These are phyloP conservation scores for Allium sativum DNA, from an alignment of 106 monocot species.

Conservation along the genomic window DNA sequence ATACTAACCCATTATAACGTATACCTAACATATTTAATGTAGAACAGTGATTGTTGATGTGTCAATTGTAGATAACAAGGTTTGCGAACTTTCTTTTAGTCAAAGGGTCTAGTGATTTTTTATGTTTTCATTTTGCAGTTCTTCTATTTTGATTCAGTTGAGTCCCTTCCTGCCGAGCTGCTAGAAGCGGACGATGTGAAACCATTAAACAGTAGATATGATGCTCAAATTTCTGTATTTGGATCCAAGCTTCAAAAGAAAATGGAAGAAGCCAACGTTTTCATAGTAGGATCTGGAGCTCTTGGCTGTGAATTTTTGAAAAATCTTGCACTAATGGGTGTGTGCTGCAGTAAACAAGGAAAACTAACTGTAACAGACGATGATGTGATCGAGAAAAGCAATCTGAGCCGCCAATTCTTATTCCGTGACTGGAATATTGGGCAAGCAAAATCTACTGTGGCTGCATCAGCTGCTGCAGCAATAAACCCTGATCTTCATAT, in stretches of 20 bases:
- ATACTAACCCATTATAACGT: too few species aligned
- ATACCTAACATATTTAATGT: too few species aligned
- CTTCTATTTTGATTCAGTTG: conserved; percentile 68
- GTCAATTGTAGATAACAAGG: too few species aligned
- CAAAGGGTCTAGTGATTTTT: too few species aligned
- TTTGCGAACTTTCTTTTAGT: too few species aligned
- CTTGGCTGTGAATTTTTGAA: conserved; percentile 95
- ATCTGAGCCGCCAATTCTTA: conserved; percentile 89
- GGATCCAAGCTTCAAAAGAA: conserved; percentile 66
- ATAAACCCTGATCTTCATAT: conserved; percentile 69
- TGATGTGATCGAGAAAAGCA: conserved; percentile 98
- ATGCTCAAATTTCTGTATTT: conserved; percentile 61
- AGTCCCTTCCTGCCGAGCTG: conserved; percentile 49
- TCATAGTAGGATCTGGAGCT: conserved; percentile 82
- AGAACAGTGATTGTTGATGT: too few species aligned
- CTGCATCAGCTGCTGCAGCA: conserved; percentile 51
- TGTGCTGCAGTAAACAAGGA: conserved; percentile 62
- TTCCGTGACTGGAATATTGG: conserved; percentile 98
- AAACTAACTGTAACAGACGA: conserved; percentile 87
- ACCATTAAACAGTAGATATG: conserved; percentile 47
- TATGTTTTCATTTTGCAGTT: conserved; percentile 25
- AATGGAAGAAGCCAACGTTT: conserved; percentile 71
- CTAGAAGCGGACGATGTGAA: conserved; percentile 39
- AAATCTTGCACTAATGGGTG: conserved; percentile 90
- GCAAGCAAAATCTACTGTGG: conserved; percentile 89